These are phyloP conservation scores for Colletotrichum trifolii DNA, from an alignment of 2,329 filamentous ascomycete genomes.

Conservation along the genomic window DNA sequence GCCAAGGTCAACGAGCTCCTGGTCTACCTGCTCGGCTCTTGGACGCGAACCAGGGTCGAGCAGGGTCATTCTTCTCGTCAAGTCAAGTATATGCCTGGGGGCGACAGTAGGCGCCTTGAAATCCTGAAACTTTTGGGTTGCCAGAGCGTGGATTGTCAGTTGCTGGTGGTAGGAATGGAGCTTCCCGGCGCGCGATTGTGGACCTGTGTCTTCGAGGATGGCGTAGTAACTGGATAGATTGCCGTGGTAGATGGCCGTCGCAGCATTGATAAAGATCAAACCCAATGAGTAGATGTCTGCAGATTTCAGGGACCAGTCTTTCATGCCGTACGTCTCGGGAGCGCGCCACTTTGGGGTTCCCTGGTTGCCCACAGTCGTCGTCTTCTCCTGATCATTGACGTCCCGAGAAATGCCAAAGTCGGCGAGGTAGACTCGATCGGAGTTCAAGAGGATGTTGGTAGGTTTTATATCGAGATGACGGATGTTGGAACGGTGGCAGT, in stretches of 20 bases:
- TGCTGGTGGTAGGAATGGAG: slow-evolving; percentile 48
- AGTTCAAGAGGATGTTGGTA: slow-evolving; percentile 58
- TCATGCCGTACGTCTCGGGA: slow-evolving; percentile 53
- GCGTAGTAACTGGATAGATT: slow-evolving; percentile 52
- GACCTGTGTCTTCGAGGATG: slow-evolving; percentile 43
- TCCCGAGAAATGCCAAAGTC: slow-evolving; percentile 62
- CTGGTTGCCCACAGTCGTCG: slow-evolving; percentile 53
- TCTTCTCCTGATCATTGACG: slow-evolving; percentile 56
- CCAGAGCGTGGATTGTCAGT: slow-evolving; percentile 49
- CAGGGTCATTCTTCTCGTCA: slow-evolving; percentile 51
- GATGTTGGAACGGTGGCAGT: slow-evolving; percentile 55
- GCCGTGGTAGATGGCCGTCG: slow-evolving; percentile 55
- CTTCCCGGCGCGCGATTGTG: slow-evolving; percentile 46
- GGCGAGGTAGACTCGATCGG: slow-evolving; percentile 58
- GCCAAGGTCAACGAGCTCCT: slow-evolving; percentile 56
- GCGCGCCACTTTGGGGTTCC: slow-evolving; percentile 59
- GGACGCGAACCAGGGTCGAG: slow-evolving; percentile 46
- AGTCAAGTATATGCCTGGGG: slow-evolving; percentile 52
- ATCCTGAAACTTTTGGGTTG: slow-evolving; percentile 51
- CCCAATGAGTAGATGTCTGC: slow-evolving; percentile 62
- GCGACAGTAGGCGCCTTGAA: slow-evolving; percentile 51
- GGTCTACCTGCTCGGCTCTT: slow-evolving; percentile 50
- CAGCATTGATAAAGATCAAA: slow-evolving; percentile 56
- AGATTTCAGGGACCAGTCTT: slow-evolving; percentile 56
- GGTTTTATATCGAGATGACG: slow-evolving; percentile 61